These are phyloP conservation scores for Protomyces lactucae-debilis DNA, from an alignment of 1,139 yeast species.

Conservation along the genomic window DNA sequence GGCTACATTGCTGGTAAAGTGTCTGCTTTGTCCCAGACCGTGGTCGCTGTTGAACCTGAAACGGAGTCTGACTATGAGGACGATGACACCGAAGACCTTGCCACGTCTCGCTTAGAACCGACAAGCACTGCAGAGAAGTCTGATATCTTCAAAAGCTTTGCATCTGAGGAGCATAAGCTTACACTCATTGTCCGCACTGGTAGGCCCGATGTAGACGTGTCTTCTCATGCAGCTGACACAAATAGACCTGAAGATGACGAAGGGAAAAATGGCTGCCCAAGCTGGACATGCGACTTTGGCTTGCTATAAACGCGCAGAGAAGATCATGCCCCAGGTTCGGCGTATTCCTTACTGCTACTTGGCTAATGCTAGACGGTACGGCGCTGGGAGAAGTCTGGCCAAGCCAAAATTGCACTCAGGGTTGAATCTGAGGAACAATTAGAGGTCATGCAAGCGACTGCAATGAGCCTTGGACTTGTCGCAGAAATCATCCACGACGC, in stretches of 20 bases:
- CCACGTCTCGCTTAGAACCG: neutral
- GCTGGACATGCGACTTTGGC: constrained; percentile 97
- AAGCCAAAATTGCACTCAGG: constrained; percentile 90
- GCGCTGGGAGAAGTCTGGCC: constrained; percentile 75
- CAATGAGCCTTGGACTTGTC: constrained; percentile 72
- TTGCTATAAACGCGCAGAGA: constrained; percentile 66
- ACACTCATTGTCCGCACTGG: constrained; percentile 73
- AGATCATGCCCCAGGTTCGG: constrained; percentile 42
- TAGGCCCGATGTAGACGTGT: neutral
- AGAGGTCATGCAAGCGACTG: constrained; percentile 73
- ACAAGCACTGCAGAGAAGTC: neutral
- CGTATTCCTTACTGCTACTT: constrained; percentile 43
- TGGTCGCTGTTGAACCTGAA: neutral
- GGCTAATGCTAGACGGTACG: constrained; percentile 40
- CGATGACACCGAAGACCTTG: neutral
- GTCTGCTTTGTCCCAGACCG: neutral
- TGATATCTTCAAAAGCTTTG: neutral
- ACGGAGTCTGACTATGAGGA: neutral
- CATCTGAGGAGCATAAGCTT: constrained; percentile 42
- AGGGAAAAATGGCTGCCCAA: constrained; percentile 94
- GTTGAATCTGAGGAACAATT: constrained; percentile 66
- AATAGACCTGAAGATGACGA: constrained; percentile 76
- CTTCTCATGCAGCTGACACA: neutral
- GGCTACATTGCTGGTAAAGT: neutral
- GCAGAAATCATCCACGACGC: constrained; percentile 87